phyloP scores from a whole-genome alignment of 2,329 filamentous ascomycete species.

The Colletotrichum paranaense region DNA sequence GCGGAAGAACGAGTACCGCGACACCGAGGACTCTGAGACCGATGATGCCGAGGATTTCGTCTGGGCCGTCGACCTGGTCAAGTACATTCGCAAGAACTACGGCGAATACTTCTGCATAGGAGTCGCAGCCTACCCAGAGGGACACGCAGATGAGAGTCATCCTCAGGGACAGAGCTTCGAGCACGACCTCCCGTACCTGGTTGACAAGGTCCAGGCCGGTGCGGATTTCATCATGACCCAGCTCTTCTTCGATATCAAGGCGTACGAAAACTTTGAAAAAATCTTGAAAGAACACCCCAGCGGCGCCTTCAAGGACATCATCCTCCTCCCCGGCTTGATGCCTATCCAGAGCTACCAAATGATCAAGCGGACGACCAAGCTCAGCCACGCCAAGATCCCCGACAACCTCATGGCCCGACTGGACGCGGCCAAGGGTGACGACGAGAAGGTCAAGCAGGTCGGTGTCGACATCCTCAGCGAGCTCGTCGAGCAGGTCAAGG shows the following conservation, averaged over 20 bases:
- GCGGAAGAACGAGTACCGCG: conserved; percentile 86
- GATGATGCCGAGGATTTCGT: conserved; percentile 82
- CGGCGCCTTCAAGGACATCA: conserved; percentile 85
- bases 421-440: conserved; percentile 79
- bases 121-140: conserved; percentile 94
- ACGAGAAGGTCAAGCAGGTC: conserved; percentile 82
- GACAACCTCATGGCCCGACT: conserved; percentile 75
- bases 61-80: conserved; percentile 89
- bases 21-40: conserved; percentile 68
- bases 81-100: conserved; percentile 86
- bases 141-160: conserved; percentile 90
- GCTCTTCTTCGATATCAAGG: conserved; percentile 90
- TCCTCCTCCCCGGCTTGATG: conserved; percentile 96
- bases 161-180: conserved; percentile 77
- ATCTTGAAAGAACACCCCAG: conserved; percentile 83
- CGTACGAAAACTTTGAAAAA: conserved; percentile 84
- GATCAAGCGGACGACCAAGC: conserved; percentile 90
- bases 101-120: conserved; percentile 97
- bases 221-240: conserved; percentile 99
- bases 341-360: conserved; percentile 98
- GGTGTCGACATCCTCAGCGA: conserved; percentile 88
- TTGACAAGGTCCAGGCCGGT: conserved; percentile 91
- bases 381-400: conserved; percentile 90
- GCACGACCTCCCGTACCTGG: conserved; percentile 86
- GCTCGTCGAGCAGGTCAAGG: conserved; percentile 82